phyloP scores from a whole-genome alignment of 192 early-diverging fungal species.

The Coemansia sp. region DNA sequence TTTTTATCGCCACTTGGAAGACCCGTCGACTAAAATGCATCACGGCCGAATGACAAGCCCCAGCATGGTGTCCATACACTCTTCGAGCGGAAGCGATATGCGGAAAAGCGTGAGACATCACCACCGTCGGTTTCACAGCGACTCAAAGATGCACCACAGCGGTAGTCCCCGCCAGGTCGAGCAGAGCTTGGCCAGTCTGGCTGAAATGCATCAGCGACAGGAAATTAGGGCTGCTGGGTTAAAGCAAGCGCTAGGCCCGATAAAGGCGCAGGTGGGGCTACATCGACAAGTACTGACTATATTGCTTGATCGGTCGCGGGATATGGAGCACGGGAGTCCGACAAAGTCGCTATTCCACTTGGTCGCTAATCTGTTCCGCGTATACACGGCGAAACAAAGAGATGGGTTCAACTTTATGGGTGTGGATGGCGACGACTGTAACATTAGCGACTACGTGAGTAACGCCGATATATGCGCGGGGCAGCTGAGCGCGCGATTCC shows the following conservation, averaged over 20 bases:
- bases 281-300: constrained; percentile 21
- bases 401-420: neutral
- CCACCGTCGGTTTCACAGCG: constrained; percentile 6
- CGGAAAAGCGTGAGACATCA: neutral
- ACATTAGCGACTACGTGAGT: neutral
- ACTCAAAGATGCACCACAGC: neutral
- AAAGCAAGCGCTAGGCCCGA: constrained; percentile 11
- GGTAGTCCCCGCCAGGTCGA: neutral
- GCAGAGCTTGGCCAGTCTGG: constrained; percentile 12
- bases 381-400: neutral
- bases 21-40: constrained; percentile 17
- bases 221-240: constrained; percentile 12
- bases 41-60: constrained; percentile 30
- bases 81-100: neutral
- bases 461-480: neutral
- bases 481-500: neutral
- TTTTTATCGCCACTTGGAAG: constrained; percentile 28
- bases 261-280: constrained; percentile 24
- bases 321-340: constrained; percentile 23
- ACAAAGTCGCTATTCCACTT: constrained; percentile 33
- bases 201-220: constrained; percentile 18
- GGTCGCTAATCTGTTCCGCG: constrained; percentile 7
- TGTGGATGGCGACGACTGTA: neutral
- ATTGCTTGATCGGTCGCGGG: constrained; percentile 17
- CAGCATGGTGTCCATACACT: constrained; percentile 16